phyloP scores from a whole-genome alignment of 768 basidiomycete species.

The Agrocybe praecox region DNA sequence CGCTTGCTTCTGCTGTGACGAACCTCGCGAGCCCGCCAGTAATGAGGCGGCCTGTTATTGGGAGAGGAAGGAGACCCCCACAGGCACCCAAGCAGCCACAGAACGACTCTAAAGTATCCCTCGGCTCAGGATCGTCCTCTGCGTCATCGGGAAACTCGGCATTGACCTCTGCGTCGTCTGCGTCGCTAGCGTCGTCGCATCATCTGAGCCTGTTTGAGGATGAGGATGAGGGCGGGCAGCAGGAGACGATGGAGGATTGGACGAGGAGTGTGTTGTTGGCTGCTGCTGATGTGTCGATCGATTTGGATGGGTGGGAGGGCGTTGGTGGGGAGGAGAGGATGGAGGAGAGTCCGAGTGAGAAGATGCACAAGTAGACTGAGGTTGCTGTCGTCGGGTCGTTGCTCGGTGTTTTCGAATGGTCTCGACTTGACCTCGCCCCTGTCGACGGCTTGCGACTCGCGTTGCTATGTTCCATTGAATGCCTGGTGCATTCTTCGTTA shows the following conservation, averaged over 20 bases:
- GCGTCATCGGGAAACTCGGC: neutral
- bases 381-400: neutral
- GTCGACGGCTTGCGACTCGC: too few relatives aligned
- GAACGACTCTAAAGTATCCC: neutral
- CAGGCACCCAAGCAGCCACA: neutral
- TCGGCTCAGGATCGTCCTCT: constrained; percentile 10
- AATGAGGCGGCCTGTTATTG: neutral
- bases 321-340: neutral
- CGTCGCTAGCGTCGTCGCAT: constrained; percentile 43
- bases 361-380: neutral
- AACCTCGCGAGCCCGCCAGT: neutral
- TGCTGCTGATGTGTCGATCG: constrained; percentile 41
- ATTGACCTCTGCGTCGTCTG: constrained; percentile 18
- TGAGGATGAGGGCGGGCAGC: constrained; percentile 30
- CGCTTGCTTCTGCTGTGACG: neutral
- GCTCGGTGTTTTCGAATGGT: too few relatives aligned
- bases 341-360: neutral
- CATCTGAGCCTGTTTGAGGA: constrained; percentile 50
- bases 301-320: neutral
- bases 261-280: constrained; percentile 72
- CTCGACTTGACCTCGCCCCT: too few relatives aligned
- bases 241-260: constrained; percentile 65
- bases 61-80: neutral
- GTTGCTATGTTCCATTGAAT: too few relatives aligned
- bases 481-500: too few relatives aligned